Percentiles rank a stretch among this genome's conserved stretches.
phyloP scores from a whole-genome alignment of 2,329 filamentous ascomycete genomes.

The Xylariomycetidae sp. region DNA sequence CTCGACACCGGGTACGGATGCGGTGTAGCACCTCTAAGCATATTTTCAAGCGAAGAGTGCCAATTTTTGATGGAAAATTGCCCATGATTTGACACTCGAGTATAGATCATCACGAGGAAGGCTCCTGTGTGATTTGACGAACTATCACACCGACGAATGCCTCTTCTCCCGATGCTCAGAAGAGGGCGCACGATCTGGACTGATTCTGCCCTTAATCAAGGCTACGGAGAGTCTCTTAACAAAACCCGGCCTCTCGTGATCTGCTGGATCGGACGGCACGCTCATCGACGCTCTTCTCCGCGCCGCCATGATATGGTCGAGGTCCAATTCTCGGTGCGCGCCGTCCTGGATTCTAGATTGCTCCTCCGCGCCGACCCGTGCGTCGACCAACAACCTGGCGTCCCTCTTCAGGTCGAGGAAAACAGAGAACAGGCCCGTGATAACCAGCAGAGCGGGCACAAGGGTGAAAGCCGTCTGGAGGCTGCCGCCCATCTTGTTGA shows the following conservation, averaged over 20 bases:
- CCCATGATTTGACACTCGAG: no score
- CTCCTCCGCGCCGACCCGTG: constrained; percentile 28
- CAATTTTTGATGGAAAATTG: no score
- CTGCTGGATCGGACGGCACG: constrained; percentile 2
- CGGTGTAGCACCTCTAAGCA: no score
- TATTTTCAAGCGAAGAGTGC: no score
- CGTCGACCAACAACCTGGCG: constrained; percentile 41
- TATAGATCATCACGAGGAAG: no score
- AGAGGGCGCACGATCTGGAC: no score
- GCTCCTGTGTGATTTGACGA: no score
- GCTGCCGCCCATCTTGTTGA: constrained; percentile 53
- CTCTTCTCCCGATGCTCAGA: no score
- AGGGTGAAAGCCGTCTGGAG: constrained; percentile 63
- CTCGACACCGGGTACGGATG: no score
- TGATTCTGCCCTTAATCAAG: constrained; percentile 14
- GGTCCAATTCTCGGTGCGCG: constrained; percentile 39
- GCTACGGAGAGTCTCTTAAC: constrained; percentile 20
- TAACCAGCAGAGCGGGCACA: constrained; percentile 48
- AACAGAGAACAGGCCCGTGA: constrained; percentile 43
- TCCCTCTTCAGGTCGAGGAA: constrained; percentile 44
- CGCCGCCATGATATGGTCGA: constrained; percentile 34
- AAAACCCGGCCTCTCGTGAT: constrained; percentile 16
- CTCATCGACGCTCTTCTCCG: constrained; percentile 17
- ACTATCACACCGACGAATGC: no score
- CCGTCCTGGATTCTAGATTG: constrained; percentile 27